These are phyloP conservation scores for Leishmania tarentolae DNA, from an alignment of 208 protist species.

Conservation along the genomic window DNA sequence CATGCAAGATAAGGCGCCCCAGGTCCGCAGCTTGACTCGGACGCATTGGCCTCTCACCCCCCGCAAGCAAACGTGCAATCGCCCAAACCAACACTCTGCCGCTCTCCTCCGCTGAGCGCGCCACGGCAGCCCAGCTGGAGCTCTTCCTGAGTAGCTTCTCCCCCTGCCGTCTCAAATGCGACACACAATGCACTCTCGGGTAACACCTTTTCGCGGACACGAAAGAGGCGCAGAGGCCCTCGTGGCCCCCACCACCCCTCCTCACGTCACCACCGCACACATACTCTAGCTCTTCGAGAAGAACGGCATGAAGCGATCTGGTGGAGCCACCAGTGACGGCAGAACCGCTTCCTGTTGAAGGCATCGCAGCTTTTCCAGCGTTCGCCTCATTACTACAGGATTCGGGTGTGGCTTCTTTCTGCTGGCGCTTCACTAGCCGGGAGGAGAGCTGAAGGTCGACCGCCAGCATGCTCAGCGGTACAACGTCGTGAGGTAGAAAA, in stretches of 20 bases:
- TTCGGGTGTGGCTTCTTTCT: not conserved
- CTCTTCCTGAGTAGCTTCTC: constrained; percentile 4
- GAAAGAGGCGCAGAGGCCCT: not conserved
- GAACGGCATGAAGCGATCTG: not conserved
- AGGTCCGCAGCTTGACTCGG: not conserved
- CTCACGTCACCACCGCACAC: not conserved
- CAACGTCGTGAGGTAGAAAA: constrained; percentile 50
- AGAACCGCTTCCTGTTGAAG: not conserved
- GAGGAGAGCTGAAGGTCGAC: not conserved
- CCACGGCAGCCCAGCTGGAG: constrained; percentile 17
- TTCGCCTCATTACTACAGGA: too few relatives aligned
- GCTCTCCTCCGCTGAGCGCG: constrained; percentile 22
- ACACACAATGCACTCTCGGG: constrained; percentile 1
- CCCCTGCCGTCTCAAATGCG: not conserved
- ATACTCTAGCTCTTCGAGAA: not conserved
- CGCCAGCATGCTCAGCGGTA: constrained; percentile 30
- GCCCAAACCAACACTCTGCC: constrained; percentile 11
- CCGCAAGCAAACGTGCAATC: constrained; percentile 14
- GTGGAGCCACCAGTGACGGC: not conserved
- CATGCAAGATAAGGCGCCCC: constrained; percentile 15
- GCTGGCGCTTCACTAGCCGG: not conserved
- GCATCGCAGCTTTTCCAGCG: not conserved
- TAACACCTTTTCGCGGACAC: not conserved
- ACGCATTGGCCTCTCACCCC: not conserved
- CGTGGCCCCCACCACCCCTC: not conserved